phyloP scores from a whole-genome alignment of 2,329 filamentous ascomycete species.

The Colletotrichum sp. region DNA sequence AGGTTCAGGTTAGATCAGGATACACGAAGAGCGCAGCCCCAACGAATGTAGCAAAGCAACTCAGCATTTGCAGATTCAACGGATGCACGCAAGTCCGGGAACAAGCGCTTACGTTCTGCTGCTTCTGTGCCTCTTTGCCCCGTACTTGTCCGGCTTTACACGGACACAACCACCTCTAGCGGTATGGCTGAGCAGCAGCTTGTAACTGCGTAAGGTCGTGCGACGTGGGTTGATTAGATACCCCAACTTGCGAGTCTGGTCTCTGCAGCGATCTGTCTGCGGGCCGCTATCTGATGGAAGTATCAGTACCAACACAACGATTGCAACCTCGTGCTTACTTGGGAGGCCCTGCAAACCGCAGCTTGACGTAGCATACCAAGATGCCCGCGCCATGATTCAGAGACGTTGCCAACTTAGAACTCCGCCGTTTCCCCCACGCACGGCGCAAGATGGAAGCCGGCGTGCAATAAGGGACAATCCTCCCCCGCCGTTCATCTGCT shows the following conservation, averaged over 20 bases:
- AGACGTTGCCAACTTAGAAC: background rate
- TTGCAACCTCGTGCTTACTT: background rate
- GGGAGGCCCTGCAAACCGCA: background rate
- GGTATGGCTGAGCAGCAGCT: background rate
- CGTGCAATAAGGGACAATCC: background rate
- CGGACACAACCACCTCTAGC: background rate
- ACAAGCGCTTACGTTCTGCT: background rate
- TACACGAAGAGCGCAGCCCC: background rate
- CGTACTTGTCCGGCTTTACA: background rate
- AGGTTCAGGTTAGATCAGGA: background rate
- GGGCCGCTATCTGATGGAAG: background rate
- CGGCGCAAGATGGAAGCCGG: background rate
- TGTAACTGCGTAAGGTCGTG: background rate
- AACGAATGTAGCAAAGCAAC: background rate
- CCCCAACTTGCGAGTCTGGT: background rate
- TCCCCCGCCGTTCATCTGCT: slow-evolving; percentile 2
- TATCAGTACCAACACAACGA: background rate
- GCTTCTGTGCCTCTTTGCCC: background rate
- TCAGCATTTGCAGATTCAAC: background rate
- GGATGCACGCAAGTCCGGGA: background rate
- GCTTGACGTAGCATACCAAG: background rate
- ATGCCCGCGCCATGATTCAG: background rate
- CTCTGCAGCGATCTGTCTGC: background rate
- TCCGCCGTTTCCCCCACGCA: background rate
- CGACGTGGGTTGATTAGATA: background rate